Evolutionary conservation across 2,329 filamentous ascomycete genomes (phyloP).

Genomic region (Colletotrichum tanaceti): DNA sequence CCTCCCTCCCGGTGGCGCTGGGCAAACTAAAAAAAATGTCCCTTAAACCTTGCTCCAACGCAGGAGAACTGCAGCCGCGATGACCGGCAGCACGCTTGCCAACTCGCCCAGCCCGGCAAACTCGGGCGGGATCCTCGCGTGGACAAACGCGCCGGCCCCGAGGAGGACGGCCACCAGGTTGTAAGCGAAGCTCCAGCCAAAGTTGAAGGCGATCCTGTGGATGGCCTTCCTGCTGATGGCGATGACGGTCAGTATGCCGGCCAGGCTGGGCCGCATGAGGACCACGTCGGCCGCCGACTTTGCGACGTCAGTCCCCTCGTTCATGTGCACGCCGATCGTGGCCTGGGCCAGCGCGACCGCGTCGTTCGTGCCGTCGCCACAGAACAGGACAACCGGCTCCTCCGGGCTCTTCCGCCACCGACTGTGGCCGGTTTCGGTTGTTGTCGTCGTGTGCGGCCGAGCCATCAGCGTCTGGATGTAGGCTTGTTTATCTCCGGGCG

Average conservation of each 20-base stretch:
- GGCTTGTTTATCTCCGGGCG: constrained; percentile 58
- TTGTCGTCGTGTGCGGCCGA: background rate
- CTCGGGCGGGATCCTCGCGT: constrained; percentile 63
- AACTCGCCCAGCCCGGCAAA: constrained; percentile 79
- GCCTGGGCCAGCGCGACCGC: constrained; percentile 78
- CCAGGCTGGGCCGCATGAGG: constrained; percentile 67
- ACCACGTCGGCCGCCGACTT: constrained; percentile 76
- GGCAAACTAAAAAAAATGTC: constrained; percentile 35
- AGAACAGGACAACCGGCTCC: constrained; percentile 69
- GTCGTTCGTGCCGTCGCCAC: constrained; percentile 84
- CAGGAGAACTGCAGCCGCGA: constrained; percentile 65
- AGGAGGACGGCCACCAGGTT: constrained; percentile 76
- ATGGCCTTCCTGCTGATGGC: constrained; percentile 61
- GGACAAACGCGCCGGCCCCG: constrained; percentile 73
- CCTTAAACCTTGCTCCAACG: constrained; percentile 51
- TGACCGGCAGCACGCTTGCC: constrained; percentile 78
- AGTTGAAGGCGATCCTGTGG: constrained; percentile 72
- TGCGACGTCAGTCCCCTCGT: constrained; percentile 71
- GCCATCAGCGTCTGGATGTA: constrained; percentile 56
- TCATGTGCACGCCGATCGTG: constrained; percentile 77
- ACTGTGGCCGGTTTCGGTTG: background rate
- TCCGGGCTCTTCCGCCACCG: constrained; percentile 31
- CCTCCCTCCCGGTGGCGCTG: no score
- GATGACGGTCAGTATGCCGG: constrained; percentile 68
- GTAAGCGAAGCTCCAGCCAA: constrained; percentile 76